Evolutionary conservation across 352 stramenopile genomes (phyloP), one percentile per base, ranked within the genome.

Genomic region (Halophytophthora polymorphica): DNA sequence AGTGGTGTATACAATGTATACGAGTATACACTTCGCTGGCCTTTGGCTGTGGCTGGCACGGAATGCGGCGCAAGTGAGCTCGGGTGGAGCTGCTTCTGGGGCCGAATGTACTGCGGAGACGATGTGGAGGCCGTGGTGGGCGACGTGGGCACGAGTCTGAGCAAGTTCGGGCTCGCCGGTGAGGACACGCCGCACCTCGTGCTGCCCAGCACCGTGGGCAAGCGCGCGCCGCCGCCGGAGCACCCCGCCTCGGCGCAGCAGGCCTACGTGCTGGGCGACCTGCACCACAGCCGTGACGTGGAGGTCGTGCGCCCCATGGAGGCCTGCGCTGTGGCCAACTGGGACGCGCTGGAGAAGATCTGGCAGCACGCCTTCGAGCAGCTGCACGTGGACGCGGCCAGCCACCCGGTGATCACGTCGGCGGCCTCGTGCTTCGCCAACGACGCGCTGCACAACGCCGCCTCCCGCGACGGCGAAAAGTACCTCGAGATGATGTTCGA

Each of bases 111-210:
- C 72, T 98, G 93, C 66, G 95, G 93, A 39, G 95, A 98, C 59
- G 95, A 98, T 78, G 96, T 97, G 42, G 93, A 97, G 55, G 94
- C 95, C 2, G 91, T 98, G 50, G 92, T 98, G 53, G 95, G 95
- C 41, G 93, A 98, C 50, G 83, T 98, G 14, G 93, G 92, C 53
- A 90, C 84, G 40, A 78, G 86, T 46, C 77, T 79, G 35, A 91
- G 86, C 66, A 97, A 97, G 54, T 98, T 98, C 69, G 95, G 95
- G 19, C 93, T 98, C 54, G 93, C 93, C 12, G 95, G 95, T 6
- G 93, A 98, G 53, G 95, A 98, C 71, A 95, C 86, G 50, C 95
- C 95, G 19, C 93, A 96, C 56, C 58, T 95, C 41, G 86, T 96
- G 22, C 37, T 96, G 6, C 80, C 89, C 5, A 96, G 87, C 1